Evolutionary conservation across 1,284 basidiomycete genomes (phyloP).

Genomic region (Rhodotorula mucilaginosa): DNA sequence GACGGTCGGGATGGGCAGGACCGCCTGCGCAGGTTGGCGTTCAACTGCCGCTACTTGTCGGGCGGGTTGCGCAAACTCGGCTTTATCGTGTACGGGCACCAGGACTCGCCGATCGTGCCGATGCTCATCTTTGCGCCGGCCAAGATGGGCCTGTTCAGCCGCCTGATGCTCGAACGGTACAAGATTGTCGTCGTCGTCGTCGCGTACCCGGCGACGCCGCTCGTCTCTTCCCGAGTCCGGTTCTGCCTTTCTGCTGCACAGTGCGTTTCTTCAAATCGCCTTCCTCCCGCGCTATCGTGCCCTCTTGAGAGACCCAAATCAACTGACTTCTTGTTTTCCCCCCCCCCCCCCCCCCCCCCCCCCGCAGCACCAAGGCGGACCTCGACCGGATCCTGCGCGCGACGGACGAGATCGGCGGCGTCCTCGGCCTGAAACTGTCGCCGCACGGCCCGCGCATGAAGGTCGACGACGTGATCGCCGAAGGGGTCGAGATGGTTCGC

Average conservation of each 20-base stretch:
- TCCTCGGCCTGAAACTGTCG: slow-evolving; percentile 66
- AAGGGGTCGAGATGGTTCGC: slow-evolving; percentile 72
- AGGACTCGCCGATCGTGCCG: slow-evolving; percentile 89
- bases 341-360: not conserved
- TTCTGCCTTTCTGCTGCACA: slow-evolving; percentile 94
- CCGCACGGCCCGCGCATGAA: slow-evolving; percentile 54
- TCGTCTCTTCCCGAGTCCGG: slow-evolving; percentile 83
- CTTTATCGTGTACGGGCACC: slow-evolving; percentile 93
- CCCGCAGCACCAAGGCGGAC: slow-evolving; percentile 79
- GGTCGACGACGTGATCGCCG: slow-evolving; percentile 71
- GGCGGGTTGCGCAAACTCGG: slow-evolving; percentile 85
- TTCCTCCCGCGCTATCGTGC: not conserved
- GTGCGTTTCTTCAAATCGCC: not conserved
- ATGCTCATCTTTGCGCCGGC: slow-evolving; percentile 90
- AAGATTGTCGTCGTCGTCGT: slow-evolving; percentile 83
- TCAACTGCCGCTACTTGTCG: slow-evolving; percentile 91
- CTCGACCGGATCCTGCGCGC: slow-evolving; percentile 82
- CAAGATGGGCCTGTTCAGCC: slow-evolving; percentile 76
- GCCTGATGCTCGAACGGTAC: slow-evolving; percentile 77
- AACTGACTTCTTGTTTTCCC: not conserved
- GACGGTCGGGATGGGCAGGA: slow-evolving; percentile 79
- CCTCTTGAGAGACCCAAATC: not conserved
- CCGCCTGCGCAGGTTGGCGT: slow-evolving; percentile 82
- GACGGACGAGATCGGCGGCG: slow-evolving; percentile 86
- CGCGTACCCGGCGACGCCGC: slow-evolving; percentile 73